phyloP scores from a whole-genome alignment of 116 monocot species.

The Cymodocea nodosa region DNA sequence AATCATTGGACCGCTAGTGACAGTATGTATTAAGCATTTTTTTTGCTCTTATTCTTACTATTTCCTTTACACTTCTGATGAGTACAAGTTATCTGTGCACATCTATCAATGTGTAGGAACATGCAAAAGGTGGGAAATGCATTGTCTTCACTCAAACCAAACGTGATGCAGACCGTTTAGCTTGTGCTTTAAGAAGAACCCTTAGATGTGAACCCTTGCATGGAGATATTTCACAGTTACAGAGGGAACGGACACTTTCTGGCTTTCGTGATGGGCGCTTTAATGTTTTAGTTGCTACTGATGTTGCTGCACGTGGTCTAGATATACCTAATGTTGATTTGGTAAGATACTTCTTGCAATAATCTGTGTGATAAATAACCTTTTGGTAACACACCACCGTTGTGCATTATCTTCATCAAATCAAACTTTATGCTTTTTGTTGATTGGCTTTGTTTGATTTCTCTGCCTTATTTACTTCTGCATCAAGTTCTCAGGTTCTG shows the following conservation, averaged over 20 bases:
- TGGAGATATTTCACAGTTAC: conserved; percentile 92
- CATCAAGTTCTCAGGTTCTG: too few relatives aligned
- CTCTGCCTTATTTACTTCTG: too few relatives aligned
- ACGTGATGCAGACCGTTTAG: conserved; percentile 86
- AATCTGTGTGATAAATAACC: neutral
- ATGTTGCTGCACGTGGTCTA: conserved; percentile 21
- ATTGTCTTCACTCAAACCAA: conserved; percentile 98
- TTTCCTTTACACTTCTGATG: too few relatives aligned
- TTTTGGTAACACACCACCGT: neutral
- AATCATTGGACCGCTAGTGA: conserved; percentile 77
- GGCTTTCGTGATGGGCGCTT: conserved; percentile 89
- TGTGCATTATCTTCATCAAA: neutral
- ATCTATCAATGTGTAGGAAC: conserved; percentile 34
- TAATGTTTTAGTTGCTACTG: conserved; percentile 69
- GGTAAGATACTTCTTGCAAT: conserved; percentile 24
- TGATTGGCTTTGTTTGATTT: too few relatives aligned
- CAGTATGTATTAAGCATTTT: conserved; percentile 18
- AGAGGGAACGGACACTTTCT: conserved; percentile 84
- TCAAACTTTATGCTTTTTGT: too few relatives aligned
- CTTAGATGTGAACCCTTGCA: conserved; percentile 70
- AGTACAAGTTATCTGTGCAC: neutral
- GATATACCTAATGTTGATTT: conserved; percentile 98
- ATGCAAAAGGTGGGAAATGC: conserved; percentile 99
- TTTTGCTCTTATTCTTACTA: neutral
- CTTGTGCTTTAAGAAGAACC: conserved; percentile 45